Evolutionary conservation across 1,284 basidiomycete species (phyloP), one percentile per base, ranked within the genome.

Genomic region (Moesziomyces antarcticus): DNA sequence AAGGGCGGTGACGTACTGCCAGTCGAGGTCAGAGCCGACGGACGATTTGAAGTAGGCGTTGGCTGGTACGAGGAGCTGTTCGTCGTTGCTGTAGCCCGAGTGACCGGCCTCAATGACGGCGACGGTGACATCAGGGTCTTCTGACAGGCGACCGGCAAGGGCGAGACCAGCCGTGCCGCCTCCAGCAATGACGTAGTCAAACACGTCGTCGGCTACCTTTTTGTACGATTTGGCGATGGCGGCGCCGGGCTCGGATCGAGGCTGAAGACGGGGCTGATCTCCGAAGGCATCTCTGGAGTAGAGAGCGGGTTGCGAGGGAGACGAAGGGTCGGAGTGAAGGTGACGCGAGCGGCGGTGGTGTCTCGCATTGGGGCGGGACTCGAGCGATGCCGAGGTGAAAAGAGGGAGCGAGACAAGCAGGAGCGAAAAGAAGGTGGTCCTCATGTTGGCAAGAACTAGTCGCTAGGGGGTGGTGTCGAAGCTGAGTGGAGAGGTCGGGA

Each of bases 121-220:
- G 10, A 93, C 90, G 1, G 86, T 87, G 50, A 86, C 86, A 9
- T 77, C 73, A 1, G 88, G 78, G 71, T 91, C 87, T 67, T 91
- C 91, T 0, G 89, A 88, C 25, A 99, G 87, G 24, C 93, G 93
- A 81, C 90, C 90, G 1, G 94, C 94, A 27, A 99, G 86, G 5
- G 94, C 92, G 25, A 99, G 88, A 16, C 96, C 96, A 1, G 90
- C 93, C 21, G 94, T 94, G 1, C 95, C 95, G 47, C 94, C 96
- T 16, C 96, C 96, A 40, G 97, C 93, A 75, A 98, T 92, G 35
- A 97, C 92, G 55, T 91, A 91, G 85, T 91, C 90, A 40, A 73
- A 73, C 5, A 73, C 65, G 16, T 65, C 25, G 33, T 59, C 53
- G 8, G 65, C 37, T 5, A 73, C 60, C 22, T 48, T 40, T 24